Base-by-base conservation (phyloP, 257 asterid species). In the Ehretia macrophylla region DNA sequence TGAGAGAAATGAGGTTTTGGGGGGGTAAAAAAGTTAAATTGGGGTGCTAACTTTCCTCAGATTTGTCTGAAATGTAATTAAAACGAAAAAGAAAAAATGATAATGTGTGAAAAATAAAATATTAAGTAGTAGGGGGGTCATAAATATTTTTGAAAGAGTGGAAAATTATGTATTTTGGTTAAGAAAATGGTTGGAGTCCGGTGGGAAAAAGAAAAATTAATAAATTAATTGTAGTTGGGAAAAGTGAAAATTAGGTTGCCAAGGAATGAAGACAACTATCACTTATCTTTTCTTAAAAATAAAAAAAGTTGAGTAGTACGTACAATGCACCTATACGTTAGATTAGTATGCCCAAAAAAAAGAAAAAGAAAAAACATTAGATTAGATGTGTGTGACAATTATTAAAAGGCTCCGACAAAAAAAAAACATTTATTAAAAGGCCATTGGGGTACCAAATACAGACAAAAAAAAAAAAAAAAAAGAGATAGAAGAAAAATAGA, bases 171-270 rank as follows among this genome's bases (percentile, higher is more conserved):
- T 80, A 81, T 82, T 87, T 81, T 90, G 84, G 93, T 90, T 90
- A 74, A 87, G 84, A 77, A 84, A 79, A 81, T 72, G 84, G 73
- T 83, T 87, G 86, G 82, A 78, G 79, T 83, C 92, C 96, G 95
- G 83, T 69, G 58, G 66, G 76, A 67, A 76, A 75, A 71, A 65
- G 32, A 52, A 56, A 53, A 69, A 10, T 11, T 23, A 35, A 44
- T 60, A 58, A 68, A 56, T 45, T 47, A 76, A 69, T 82, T 80
- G 76, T 81, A 60, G 95, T 80, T 86, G 92, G 97, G 88, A 85
- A 90, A 85, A 81, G 97, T 84, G 93, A 84, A 84, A 17, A 87
- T 90, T 86, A 84, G 96, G 96, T 86, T 84, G 95, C 79, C 90
- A 81, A 77, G 83, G 84, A 90, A 81, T 74, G 86, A 81, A 81